Evolutionary conservation across 192 early-diverging fungal genomes (phyloP), one percentile per base, ranked within the genome.

Genomic region (Radiomyces spectabilis): DNA sequence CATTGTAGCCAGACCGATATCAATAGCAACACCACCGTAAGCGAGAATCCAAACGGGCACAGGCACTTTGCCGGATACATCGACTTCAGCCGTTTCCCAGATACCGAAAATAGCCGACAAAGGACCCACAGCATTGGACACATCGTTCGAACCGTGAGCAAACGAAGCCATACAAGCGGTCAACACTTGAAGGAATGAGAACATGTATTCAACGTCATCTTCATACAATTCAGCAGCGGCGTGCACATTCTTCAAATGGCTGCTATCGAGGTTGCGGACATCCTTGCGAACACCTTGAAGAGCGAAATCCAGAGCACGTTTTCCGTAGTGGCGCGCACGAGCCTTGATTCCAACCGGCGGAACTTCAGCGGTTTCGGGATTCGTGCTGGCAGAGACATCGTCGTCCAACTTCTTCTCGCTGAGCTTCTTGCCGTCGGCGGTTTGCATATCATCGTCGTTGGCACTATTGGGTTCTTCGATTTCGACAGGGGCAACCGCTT

Each of bases 71-170:
- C 72, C 75, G 29, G 56, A 41, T 26, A 65, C 56, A 24, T 79
- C 67, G 25, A 77, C 79, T 13, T 53, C 47, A 5, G 66, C 74
- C 10, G 57, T 69, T 41, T 69, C 49, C 85, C 88, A 92, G 50
- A 86, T 75, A 50, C 75, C 65, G 63, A 79, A 91, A 39, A 92
- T 87, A 32, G 84, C 69, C 1, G 90, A 68, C 26, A 91, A 59
- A 16, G 90, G 89, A 41, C 90, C 88, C 42, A 88, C 81, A 21
- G 90, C 90, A 59, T 92, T 91, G 58, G 88, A 79, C 21, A 92
- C 86, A 69, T 92, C 88, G 74, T 92, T 92, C 51, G 82, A 81
- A 39, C 89, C 87, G 71, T 92, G 89, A 15, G 86, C 77, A 67
- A 91, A 92, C 54, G 88, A 90, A 24, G 89, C 84, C 31, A 90